Conservation (phyloP, 352 stramenopile species). For the Pythium rhizo-oryzae region DNA sequence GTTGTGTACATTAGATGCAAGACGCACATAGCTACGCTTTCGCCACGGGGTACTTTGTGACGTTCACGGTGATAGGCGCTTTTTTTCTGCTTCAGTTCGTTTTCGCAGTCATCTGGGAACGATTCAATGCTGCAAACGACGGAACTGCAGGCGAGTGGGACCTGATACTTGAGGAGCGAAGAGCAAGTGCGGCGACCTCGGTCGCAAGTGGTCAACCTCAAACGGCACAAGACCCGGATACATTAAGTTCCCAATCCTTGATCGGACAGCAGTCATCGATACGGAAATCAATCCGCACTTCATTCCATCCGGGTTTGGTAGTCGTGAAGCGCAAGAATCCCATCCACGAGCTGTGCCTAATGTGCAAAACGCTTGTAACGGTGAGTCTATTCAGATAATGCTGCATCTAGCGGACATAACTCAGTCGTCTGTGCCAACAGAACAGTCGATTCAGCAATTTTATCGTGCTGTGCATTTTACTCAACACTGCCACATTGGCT, state of each 20-base stretch:
- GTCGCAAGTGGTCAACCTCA: not conserved
- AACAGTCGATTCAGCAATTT: slow-evolving; percentile 36
- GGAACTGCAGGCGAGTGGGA: slow-evolving; percentile 44
- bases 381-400: slow-evolving; percentile 19
- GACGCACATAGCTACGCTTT: slow-evolving; percentile 42
- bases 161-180: slow-evolving; percentile 35
- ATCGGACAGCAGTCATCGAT: slow-evolving; percentile 14
- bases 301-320: slow-evolving; percentile 24
- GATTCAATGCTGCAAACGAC: slow-evolving; percentile 50
- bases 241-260: not conserved
- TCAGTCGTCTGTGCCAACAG: slow-evolving; percentile 15
- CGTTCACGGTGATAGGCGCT: slow-evolving; percentile 75
- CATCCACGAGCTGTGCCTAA: slow-evolving; percentile 19
- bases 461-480: slow-evolving; percentile 54
- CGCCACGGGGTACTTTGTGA: slow-evolving; percentile 71
- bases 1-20: slow-evolving; percentile 8
- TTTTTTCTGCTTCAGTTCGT: slow-evolving; percentile 88
- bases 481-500: slow-evolving; percentile 64
- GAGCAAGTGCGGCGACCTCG: slow-evolving; percentile 21
- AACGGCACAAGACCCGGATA: not conserved
- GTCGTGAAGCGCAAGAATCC: slow-evolving; percentile 27
- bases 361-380: slow-evolving; percentile 29
- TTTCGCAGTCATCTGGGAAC: slow-evolving; percentile 79
- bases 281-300: slow-evolving; percentile 14
- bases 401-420: not conserved